Evolutionary conservation across 768 basidiomycete species (phyloP).

Genomic region (Fomitopsis serialis): DNA sequence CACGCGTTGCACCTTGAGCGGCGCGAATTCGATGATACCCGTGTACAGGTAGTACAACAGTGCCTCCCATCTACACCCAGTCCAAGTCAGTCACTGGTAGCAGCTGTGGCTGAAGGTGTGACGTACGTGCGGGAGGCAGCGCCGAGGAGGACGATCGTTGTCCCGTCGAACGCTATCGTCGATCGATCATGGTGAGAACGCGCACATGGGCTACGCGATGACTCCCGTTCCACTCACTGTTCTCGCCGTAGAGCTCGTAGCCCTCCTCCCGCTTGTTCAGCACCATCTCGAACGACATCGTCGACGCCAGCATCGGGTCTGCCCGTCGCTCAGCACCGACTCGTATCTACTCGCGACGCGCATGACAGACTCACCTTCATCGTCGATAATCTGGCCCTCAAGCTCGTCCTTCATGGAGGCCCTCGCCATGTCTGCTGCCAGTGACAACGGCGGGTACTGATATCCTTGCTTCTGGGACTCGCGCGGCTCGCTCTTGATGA

Average conservation of each 20-base stretch:
- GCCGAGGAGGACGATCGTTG: conserved; percentile 7
- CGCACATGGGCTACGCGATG: not conserved
- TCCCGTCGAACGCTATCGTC: conserved; percentile 1
- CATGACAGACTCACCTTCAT: not conserved
- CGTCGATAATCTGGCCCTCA: not conserved
- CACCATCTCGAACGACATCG: conserved; percentile 3
- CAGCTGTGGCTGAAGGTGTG: not conserved
- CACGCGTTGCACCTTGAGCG: not conserved
- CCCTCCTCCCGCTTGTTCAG: not conserved
- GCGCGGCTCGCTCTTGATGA: not conserved
- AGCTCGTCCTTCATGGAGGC: not conserved
- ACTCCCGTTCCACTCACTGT: not conserved
- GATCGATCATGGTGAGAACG: not conserved
- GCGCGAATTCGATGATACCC: conserved; percentile 4
- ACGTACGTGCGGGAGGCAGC: conserved; percentile 7
- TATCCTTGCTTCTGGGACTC: not conserved
- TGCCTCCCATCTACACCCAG: conserved; percentile 9
- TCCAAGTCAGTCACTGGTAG: not conserved
- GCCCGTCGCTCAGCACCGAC: not conserved
- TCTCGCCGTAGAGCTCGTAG: not conserved
- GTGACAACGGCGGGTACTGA: not conserved
- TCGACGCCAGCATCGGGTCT: not conserved
- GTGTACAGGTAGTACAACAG: conserved; percentile 14
- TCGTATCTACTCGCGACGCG: not conserved
- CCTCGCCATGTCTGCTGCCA: not conserved